These are phyloP conservation scores for Ustilago loliicola DNA, from an alignment of 1,284 basidiomycete genomes.

Conservation along the genomic window DNA sequence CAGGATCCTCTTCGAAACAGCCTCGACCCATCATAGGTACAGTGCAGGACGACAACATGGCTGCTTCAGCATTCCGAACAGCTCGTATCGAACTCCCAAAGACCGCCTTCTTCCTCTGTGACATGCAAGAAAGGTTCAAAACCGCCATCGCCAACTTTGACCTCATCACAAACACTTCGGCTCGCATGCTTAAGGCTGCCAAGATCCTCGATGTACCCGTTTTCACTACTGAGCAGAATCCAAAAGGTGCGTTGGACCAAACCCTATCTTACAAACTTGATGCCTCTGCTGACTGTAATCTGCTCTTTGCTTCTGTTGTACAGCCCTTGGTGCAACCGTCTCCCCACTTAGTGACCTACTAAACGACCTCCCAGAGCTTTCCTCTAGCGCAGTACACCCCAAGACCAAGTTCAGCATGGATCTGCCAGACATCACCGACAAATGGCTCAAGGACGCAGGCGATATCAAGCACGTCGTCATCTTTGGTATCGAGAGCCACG, in stretches of 20 bases:
- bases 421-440: conserved; percentile 76
- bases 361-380: conserved; percentile 74
- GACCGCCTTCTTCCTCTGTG: conserved; percentile 65
- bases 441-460: conserved; percentile 72
- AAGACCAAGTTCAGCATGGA: conserved; percentile 88
- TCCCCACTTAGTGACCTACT: conserved; percentile 76
- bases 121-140: conserved; percentile 64
- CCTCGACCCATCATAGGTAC: not conserved
- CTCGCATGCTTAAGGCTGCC: conserved; percentile 61
- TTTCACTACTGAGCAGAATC: conserved; percentile 85
- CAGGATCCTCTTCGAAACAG: not conserved
- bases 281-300: not conserved
- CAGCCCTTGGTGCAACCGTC: conserved; percentile 79
- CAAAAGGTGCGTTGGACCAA: conserved; percentile 75
- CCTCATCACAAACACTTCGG: conserved; percentile 51
- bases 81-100: conserved; percentile 55
- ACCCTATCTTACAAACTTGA: not conserved
- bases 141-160: conserved; percentile 61
- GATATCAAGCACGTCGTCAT: conserved; percentile 78
- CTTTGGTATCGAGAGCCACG: conserved; percentile 88
- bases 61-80: conserved; percentile 26
- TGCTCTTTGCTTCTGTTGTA: not conserved
- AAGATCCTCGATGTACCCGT: conserved; percentile 80
- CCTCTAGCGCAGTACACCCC: conserved; percentile 77
- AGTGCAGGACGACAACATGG: conserved; percentile 14